These are phyloP conservation scores for Drechmeria coniospora DNA, from an alignment of 2,329 filamentous ascomycete genomes.

Conservation along the genomic window DNA sequence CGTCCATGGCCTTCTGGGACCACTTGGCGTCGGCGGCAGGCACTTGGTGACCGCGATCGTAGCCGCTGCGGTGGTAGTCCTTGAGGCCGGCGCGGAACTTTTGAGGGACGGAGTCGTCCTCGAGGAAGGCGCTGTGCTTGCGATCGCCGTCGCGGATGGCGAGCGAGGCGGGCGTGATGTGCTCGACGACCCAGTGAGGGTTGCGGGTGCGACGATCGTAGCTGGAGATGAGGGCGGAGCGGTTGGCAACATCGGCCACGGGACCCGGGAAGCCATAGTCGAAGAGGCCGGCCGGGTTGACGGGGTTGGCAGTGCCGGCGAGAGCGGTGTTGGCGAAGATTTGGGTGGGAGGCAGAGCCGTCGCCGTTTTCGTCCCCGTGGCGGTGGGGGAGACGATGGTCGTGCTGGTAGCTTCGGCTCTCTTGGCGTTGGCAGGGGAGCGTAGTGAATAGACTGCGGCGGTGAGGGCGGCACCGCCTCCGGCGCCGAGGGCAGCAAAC, in stretches of 20 bases:
- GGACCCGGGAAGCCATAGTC: conserved; percentile 89
- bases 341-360: conserved; percentile 41
- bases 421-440: conserved; percentile 12
- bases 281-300: conserved; percentile 63
- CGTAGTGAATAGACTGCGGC: conserved; percentile 50
- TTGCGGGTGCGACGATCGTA: conserved; percentile 87
- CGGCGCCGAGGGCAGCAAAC: conserved; percentile 61
- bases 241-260: conserved; percentile 63
- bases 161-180: conserved; percentile 84
- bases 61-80: conserved; percentile 91
- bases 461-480: conserved; percentile 60
- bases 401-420: conserved; percentile 6
- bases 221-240: conserved; percentile 64
- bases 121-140: conserved; percentile 66
- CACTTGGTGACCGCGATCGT: conserved; percentile 92
- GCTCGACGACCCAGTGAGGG: conserved; percentile 88
- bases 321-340: conserved; percentile 23
- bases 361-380: conserved; percentile 11
- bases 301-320: conserved; percentile 26
- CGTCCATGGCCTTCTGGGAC: conserved; percentile 87
- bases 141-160: conserved; percentile 62
- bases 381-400: conserved; percentile 13
- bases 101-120: conserved; percentile 65
- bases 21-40: conserved; percentile 94
- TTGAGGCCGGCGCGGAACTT: conserved; percentile 81